Evolutionary conservation across 768 basidiomycete genomes (phyloP).

Genomic region (Phylloporus sp.): DNA sequence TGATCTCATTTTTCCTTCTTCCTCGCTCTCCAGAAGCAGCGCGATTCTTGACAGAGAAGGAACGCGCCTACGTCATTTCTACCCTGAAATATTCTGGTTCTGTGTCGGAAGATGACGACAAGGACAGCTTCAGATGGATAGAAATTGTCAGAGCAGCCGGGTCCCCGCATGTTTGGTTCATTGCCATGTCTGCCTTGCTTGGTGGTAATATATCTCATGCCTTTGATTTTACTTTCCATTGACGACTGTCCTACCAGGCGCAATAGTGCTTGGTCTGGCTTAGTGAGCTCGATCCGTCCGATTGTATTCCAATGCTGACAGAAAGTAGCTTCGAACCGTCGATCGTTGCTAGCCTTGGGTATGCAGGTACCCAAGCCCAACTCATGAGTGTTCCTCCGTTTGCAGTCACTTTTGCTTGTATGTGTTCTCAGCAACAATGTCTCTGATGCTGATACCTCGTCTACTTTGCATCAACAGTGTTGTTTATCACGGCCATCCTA

Average conservation of each 20-base stretch:
- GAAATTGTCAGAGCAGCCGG: slow-evolving; percentile 47
- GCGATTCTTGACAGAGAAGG: slow-evolving; percentile 46
- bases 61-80: slow-evolving; percentile 44
- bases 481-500: slow-evolving; percentile 38
- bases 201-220: slow-evolving; percentile 33
- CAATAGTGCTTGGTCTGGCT: slow-evolving; percentile 13
- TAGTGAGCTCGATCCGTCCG: slow-evolving; percentile 20
- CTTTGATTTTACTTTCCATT: background rate
- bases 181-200: slow-evolving; percentile 49
- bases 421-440: slow-evolving; percentile 12
- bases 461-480: slow-evolving; percentile 23
- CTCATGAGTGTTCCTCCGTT: slow-evolving; percentile 51
- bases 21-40: slow-evolving; percentile 41
- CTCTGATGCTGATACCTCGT: background rate
- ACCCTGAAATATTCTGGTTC: slow-evolving; percentile 23
- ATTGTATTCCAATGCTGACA: slow-evolving; percentile 32
- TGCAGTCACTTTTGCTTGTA: slow-evolving; percentile 42
- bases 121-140: slow-evolving; percentile 50
- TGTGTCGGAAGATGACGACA: slow-evolving; percentile 37
- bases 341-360: slow-evolving; percentile 61
- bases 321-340: slow-evolving; percentile 58
- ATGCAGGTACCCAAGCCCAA: slow-evolving; percentile 47
- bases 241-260: slow-evolving; percentile 10
- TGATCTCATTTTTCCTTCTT: no score
- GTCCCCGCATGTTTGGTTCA: slow-evolving; percentile 51